A percentile compares a stretch with the other conserved stretches of the same genome.
Conservation (phyloP, 768 basidiomycete species). For the Macrolepiota dolichaula region DNA sequence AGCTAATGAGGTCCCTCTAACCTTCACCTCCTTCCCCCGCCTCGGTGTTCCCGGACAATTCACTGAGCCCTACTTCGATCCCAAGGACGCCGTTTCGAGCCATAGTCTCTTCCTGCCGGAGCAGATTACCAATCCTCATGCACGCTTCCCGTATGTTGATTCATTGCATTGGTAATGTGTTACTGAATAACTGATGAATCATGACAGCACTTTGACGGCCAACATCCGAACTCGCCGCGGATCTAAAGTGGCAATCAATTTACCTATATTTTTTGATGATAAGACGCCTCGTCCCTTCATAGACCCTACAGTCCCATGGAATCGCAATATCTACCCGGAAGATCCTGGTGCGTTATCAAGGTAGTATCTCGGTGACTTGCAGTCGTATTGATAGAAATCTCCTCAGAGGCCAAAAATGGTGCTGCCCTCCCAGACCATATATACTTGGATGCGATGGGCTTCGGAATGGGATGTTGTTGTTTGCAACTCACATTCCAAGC, state of each 20-base stretch:
- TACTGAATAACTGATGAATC: constrained; percentile 4
- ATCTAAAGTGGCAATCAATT: constrained; percentile 92
- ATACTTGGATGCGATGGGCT: constrained; percentile 99
- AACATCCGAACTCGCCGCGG: constrained; percentile 90
- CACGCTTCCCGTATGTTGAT: constrained; percentile 88
- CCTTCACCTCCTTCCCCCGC: constrained; percentile 93
- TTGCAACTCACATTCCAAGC: constrained; percentile 97
- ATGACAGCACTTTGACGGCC: constrained; percentile 85
- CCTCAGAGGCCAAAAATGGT: constrained; percentile 80
- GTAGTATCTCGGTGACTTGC: background rate
- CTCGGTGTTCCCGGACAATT: constrained; percentile 87
- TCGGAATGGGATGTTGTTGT: constrained; percentile 99
- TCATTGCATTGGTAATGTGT: constrained; percentile 11
- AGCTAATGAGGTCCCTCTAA: constrained; percentile 84
- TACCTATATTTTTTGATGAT: constrained; percentile 88
- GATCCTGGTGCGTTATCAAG: constrained; percentile 60
- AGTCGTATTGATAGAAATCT: constrained; percentile 5
- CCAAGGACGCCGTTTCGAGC: constrained; percentile 75
- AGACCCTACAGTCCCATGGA: constrained; percentile 89
- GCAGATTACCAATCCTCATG: constrained; percentile 95
- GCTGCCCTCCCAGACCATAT: constrained; percentile 89
- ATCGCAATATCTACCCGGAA: constrained; percentile 79
- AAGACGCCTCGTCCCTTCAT: constrained; percentile 88
- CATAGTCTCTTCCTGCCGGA: constrained; percentile 94
- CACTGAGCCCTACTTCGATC: constrained; percentile 85